Evolutionary conservation across 2,329 filamentous ascomycete genomes (phyloP), one percentile per base, ranked within the genome.

Genomic region (Fusarium poae): DNA sequence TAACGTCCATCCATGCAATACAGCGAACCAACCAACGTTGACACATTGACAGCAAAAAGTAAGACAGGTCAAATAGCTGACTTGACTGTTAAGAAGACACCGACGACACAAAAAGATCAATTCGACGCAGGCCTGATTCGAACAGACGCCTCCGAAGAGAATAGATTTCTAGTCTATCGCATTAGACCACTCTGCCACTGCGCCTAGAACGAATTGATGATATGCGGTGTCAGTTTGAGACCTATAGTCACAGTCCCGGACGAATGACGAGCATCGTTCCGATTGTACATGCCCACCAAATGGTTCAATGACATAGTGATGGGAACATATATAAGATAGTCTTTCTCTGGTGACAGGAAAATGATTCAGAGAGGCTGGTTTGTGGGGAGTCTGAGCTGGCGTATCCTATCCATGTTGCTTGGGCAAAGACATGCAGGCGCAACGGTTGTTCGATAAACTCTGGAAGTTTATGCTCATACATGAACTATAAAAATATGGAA

Each of bases 131-230:
- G 68, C 71, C 71, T 73, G 71, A 73, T 73, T 73, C 66, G 71
- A 73, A 73, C 71, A 73, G 71, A 73, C 71, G 71, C 71, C 66
- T 67, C 71, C 71, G 71, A 73, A 25, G 71, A 67, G 66, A 73
- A 68, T 68, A 73, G 71, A 73, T 73, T 73, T 73, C 71, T 73
- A 73, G 71, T 73, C 71, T 73, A 68, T 68, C 71, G 71, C 71
- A 73, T 73, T 73, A 73, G 70, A 73, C 71, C 71, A 73, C 71
- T 73, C 71, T 73, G 71, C 71, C 71, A 73, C 71, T 61, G 64
- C 62, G 71, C 71, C 71, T 71, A 39, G 45, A 16, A 2, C 6
- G 62, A 48, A 64, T 65, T 68, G 43, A 57, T 65, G 4, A 1
- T 3, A 4, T 2, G 0, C 1, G 0, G 0, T 0, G 3, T 8